Conservation (phyloP, 2,329 filamentous ascomycete genomes). For the Esteya vermicola region DNA sequence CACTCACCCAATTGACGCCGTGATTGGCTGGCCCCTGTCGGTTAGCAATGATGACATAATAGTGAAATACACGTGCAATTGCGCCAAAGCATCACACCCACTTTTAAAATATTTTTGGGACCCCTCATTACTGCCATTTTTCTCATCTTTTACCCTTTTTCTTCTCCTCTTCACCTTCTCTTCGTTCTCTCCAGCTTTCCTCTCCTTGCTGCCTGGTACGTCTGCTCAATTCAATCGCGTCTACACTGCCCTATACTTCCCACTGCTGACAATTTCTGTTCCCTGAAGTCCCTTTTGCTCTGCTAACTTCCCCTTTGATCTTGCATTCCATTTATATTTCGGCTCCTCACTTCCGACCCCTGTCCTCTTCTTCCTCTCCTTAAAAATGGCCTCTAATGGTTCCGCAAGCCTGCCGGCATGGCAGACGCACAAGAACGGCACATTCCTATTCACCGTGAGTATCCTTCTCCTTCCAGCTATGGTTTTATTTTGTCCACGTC, state of each 20-base stretch:
- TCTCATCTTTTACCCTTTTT: neutral
- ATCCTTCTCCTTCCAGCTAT: neutral
- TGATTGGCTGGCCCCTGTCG: no score
- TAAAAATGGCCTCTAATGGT: constrained; percentile 25
- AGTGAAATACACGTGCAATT: neutral
- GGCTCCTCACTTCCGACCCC: neutral
- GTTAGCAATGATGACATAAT: neutral
- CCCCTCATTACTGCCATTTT: neutral
- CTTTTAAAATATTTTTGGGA: neutral
- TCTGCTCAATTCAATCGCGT: no score
- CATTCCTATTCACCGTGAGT: constrained; percentile 70
- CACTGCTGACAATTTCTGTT: neutral
- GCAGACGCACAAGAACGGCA: constrained; percentile 46
- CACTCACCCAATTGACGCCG: no score
- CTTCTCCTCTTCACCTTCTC: neutral
- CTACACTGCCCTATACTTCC: neutral
- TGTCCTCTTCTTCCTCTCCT: neutral
- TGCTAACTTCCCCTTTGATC: neutral
- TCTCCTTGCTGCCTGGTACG: neutral
- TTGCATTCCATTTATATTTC: constrained; percentile 1
- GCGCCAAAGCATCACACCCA: neutral
- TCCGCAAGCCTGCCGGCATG: constrained; percentile 17
- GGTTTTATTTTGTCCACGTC: neutral
- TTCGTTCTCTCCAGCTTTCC: neutral
- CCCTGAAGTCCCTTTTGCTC: constrained; percentile 4